A percentile compares a stretch with the other conserved stretches of the same genome.
Conservation (phyloP, 2,329 filamentous ascomycete species). For the Apiospora sp. region DNA sequence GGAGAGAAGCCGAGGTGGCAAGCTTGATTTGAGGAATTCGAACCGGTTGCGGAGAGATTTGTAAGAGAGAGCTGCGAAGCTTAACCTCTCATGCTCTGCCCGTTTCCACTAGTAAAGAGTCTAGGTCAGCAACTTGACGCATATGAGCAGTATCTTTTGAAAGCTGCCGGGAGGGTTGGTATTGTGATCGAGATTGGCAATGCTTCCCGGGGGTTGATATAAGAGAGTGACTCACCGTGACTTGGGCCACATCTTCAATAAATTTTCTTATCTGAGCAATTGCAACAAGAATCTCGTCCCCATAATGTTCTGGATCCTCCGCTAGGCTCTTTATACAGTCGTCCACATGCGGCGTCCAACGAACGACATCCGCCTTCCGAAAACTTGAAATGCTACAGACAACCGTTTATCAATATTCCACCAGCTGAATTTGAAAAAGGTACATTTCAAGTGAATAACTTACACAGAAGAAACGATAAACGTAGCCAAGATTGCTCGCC, state of each 20-base stretch:
- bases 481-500: background rate
- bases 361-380: background rate
- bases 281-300: background rate
- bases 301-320: background rate
- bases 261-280: background rate
- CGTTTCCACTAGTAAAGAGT: no score
- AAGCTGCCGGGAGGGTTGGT: background rate
- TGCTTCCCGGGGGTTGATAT: background rate
- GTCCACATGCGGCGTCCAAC: background rate
- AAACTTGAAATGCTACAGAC: background rate
- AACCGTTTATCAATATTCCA: background rate
- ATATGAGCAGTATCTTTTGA: background rate
- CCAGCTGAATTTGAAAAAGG: background rate
- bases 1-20: background rate
- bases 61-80: background rate
- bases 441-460: background rate
- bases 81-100: background rate
- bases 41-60: background rate
- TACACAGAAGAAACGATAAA: constrained; percentile 6
- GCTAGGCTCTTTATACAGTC: background rate
- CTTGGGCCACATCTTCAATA: background rate
- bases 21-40: background rate
- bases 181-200: background rate
- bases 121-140: background rate
- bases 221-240: background rate